Base-by-base conservation (phyloP, 768 basidiomycete species). In the Leucosporidium scottii region DNA sequence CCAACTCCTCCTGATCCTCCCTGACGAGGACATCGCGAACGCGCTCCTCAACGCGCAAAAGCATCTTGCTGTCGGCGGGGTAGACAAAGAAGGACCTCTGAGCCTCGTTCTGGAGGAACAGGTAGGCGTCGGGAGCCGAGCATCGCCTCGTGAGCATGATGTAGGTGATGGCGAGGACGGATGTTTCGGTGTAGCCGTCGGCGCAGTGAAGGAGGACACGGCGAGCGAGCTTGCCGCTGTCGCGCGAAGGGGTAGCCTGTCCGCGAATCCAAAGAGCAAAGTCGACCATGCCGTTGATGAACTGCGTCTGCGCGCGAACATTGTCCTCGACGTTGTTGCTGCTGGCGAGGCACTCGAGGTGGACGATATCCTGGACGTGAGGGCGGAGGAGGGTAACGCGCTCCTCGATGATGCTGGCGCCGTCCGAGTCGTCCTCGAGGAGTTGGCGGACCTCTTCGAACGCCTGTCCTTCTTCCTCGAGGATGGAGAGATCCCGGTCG, bases 101-200 rank as follows among this genome's bases (percentile, higher is more conserved):
- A 27, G 75, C 69, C 23, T 75, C 58, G 20, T 80, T 76, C 79
- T 98, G 94, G 70, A 98, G 83, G 76, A 91, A 87, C 39, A 97
- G 81, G 80, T 94, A 97, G 10, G 93, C 94, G 76, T 93, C 91
- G 13, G 93, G 90, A 12, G 96, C 83, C 59, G 81, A 79, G 49
- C 77, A 69, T 13, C 75, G 74, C 25, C 78, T 74, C 20, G 75
- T 71, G 51, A 76, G 85, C 93, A 98, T 97, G 69, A 96, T 81
- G 60, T 94, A 84, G 70, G 85, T 85, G 62, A 97, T 82, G 27
- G 92, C 93, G 61, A 91, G 85, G 9, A 93, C 86, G 30, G 88
- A 89, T 15, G 90, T 89, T 78, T 97, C 93, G 28, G 94, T 97
- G 80, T 94, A 92, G 59, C 90, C 91, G 77, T 93, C 91, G 23